Conservation (phyloP, 768 basidiomycete genomes). For the Symmetrospora coprosmae region DNA sequence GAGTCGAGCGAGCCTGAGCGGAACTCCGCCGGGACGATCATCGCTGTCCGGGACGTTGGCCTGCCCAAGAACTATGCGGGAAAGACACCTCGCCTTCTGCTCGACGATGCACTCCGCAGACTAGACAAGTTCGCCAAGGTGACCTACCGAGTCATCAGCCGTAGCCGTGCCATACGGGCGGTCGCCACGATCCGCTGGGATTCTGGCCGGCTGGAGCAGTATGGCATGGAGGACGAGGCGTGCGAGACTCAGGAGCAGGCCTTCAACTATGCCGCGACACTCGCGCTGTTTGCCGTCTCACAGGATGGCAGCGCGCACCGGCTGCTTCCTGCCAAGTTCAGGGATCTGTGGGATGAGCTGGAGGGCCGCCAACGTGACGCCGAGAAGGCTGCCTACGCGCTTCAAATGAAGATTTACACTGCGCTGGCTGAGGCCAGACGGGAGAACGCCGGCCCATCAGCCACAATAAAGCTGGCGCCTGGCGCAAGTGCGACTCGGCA, state of each 20-base stretch:
- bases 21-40: slow-evolving; percentile 35
- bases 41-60: slow-evolving; percentile 51
- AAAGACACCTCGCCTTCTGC: slow-evolving; percentile 58
- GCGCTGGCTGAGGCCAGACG: slow-evolving; percentile 40
- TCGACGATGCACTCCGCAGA: slow-evolving; percentile 50
- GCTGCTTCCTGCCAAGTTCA: slow-evolving; percentile 62
- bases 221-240: slow-evolving; percentile 64
- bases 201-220: slow-evolving; percentile 42
- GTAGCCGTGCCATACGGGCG: slow-evolving; percentile 61
- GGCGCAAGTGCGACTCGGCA: too few relatives aligned
- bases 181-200: slow-evolving; percentile 61
- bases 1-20: background rate
- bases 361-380: slow-evolving; percentile 50
- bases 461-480: too few relatives aligned
- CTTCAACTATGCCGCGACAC: slow-evolving; percentile 72
- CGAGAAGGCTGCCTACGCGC: slow-evolving; percentile 54
- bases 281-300: slow-evolving; percentile 63
- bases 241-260: slow-evolving; percentile 67
- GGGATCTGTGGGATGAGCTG: slow-evolving; percentile 84
- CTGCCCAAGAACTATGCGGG: slow-evolving; percentile 73
- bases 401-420: slow-evolving; percentile 56
- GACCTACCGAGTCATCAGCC: slow-evolving; percentile 49
- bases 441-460: background rate
- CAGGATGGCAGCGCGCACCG: slow-evolving; percentile 43
- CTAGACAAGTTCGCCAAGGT: slow-evolving; percentile 60